These are phyloP conservation scores for Aspergillus sp. DNA, from an alignment of 2,329 filamentous ascomycete species.

Conservation along the genomic window DNA sequence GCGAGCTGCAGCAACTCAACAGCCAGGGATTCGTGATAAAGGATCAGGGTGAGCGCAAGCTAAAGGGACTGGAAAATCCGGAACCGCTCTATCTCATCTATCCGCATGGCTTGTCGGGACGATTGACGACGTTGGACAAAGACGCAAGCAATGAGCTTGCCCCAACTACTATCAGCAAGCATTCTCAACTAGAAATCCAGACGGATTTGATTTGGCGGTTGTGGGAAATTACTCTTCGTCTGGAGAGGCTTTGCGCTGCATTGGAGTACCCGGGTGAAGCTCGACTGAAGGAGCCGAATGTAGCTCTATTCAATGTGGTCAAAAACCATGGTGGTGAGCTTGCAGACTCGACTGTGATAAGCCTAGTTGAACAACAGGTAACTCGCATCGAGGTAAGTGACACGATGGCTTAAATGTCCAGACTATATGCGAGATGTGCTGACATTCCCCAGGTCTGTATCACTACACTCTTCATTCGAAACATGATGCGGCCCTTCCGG, in stretches of 20 bases:
- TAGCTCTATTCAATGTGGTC: conserved; percentile 75
- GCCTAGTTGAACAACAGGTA: conserved; percentile 92
- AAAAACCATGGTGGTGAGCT: conserved; percentile 76
- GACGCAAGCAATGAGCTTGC: conserved; percentile 47
- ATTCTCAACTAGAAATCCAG: conserved; percentile 73
- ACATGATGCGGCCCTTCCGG: conserved; percentile 72
- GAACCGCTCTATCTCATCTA: conserved; percentile 96
- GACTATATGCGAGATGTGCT: background rate
- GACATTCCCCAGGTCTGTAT: conserved; percentile 67
- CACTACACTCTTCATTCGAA: conserved; percentile 74
- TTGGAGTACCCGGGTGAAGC: conserved; percentile 70
- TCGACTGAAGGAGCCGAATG: conserved; percentile 75
- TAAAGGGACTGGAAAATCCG: conserved; percentile 96
- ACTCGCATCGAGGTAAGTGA: conserved; percentile 85
- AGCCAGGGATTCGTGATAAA: conserved; percentile 96
- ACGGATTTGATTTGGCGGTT: conserved; percentile 84
- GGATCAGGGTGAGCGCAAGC: conserved; percentile 88
- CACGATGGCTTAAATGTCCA: background rate
- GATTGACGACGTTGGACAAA: conserved; percentile 54
- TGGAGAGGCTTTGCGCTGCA: conserved; percentile 90
- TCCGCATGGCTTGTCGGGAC: conserved; percentile 80
- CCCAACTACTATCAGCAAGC: conserved; percentile 61
- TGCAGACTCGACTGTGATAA: conserved; percentile 82
- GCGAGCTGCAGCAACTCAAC: conserved; percentile 82
- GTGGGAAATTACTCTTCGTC: conserved; percentile 82